These are phyloP conservation scores for Colletotrichum trifolii DNA, from an alignment of 2,329 filamentous ascomycete genomes.

Conservation along the genomic window DNA sequence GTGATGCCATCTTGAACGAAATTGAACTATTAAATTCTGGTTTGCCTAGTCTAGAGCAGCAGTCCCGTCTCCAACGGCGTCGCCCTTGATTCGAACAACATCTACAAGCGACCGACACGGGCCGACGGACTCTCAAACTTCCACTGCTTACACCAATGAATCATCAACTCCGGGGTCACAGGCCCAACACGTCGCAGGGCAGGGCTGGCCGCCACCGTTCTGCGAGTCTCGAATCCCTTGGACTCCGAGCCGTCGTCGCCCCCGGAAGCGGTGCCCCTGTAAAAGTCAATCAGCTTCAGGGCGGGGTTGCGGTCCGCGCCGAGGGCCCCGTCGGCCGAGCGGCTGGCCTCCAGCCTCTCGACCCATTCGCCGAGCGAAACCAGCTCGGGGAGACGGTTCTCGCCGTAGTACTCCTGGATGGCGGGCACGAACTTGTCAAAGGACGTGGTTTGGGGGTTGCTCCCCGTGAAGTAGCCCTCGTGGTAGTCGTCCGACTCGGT, in stretches of 20 bases:
- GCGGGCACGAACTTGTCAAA: constrained; percentile 55
- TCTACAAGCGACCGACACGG: constrained; percentile 19
- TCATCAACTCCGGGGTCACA: constrained; percentile 57
- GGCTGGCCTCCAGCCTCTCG: constrained; percentile 53
- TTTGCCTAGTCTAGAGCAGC: too few relatives aligned
- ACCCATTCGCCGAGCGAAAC: constrained; percentile 60
- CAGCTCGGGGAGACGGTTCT: constrained; percentile 48
- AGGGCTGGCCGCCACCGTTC: constrained; percentile 52
- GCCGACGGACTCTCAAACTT: constrained; percentile 38
- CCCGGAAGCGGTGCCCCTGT: constrained; percentile 44
- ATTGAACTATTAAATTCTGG: too few relatives aligned
- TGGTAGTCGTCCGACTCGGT: constrained; percentile 23
- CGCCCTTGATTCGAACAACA: too few relatives aligned
- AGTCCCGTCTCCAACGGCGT: too few relatives aligned
- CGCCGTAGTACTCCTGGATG: constrained; percentile 53
- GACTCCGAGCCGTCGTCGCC: constrained; percentile 28
- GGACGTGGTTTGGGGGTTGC: constrained; percentile 52
- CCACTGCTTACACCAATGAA: constrained; percentile 62
- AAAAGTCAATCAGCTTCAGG: constrained; percentile 64
- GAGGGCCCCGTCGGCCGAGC: constrained; percentile 44
- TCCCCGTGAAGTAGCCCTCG: constrained; percentile 26
- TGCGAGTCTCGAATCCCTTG: constrained; percentile 51
- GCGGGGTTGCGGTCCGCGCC: constrained; percentile 56
- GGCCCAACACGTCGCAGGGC: constrained; percentile 54
- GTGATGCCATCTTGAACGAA: too few relatives aligned